Conservation (phyloP, 441 rosid genomes). For the Adansonia grandidieri region DNA sequence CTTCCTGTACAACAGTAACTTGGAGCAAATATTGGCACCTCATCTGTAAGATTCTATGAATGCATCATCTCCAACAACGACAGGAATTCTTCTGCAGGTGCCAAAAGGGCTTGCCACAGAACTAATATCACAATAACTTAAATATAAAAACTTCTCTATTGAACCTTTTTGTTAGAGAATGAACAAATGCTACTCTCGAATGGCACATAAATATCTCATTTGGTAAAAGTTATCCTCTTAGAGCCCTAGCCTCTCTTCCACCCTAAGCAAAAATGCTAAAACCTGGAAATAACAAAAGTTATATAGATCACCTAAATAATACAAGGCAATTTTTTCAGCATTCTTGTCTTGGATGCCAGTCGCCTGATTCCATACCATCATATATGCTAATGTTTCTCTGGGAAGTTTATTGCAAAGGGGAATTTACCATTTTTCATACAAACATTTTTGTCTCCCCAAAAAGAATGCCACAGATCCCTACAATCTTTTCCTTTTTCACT, state of each 20-base stretch:
- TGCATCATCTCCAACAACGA: not conserved
- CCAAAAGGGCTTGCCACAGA: not conserved
- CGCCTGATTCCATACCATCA: not conserved
- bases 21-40: not conserved
- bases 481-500: not conserved
- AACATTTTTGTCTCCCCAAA: no score
- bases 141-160: not conserved
- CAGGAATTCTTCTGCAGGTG: no score
- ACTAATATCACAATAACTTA: not conserved
- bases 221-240: not conserved
- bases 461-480: not conserved
- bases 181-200: not conserved
- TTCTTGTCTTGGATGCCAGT: not conserved
- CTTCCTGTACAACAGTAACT: not conserved
- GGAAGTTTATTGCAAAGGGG: not conserved
- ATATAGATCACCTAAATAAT: not conserved
- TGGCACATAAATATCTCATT: not conserved
- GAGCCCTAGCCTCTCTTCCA: not conserved
- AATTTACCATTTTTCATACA: not conserved
- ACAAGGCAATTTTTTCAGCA: not conserved
- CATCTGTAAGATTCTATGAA: not conserved
- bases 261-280: not conserved
- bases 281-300: not conserved
- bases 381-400: not conserved
- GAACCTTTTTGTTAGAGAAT: not conserved